Evolutionary conservation across 2,329 filamentous ascomycete species (phyloP).

Genomic region (Hypoxylon sp.): DNA sequence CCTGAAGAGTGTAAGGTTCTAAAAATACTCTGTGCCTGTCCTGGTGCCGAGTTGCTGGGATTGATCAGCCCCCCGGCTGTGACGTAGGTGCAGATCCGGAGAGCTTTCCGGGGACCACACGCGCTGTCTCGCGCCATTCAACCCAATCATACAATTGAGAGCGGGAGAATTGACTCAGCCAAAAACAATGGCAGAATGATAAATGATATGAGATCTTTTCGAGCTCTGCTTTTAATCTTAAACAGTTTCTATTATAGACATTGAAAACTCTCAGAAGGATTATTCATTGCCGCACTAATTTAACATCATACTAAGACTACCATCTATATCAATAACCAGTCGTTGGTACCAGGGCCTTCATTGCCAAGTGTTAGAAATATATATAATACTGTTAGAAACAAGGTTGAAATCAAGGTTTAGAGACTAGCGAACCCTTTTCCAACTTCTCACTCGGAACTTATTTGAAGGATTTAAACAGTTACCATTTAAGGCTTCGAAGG

Average conservation of each 20-base stretch:
- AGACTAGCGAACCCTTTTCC: neutral
- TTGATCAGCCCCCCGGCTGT: slow-evolving; percentile 15
- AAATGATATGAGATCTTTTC: neutral
- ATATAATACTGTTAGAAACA: neutral
- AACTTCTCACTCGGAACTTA: neutral
- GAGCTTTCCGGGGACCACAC: slow-evolving; percentile 12
- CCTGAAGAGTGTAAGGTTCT: slow-evolving; percentile 17
- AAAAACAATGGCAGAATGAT: neutral
- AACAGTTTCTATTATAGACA: neutral
- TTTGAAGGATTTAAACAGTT: neutral
- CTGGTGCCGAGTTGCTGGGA: slow-evolving; percentile 14
- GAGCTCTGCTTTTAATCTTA: neutral
- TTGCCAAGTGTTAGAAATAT: neutral
- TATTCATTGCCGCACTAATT: neutral
- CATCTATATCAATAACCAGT: neutral
- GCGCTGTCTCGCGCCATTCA: slow-evolving; percentile 3
- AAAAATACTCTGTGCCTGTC: slow-evolving; percentile 25
- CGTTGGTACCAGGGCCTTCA: neutral
- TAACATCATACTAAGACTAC: neutral
- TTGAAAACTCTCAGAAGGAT: neutral
- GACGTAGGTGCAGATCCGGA: slow-evolving; percentile 31
- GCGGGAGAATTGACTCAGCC: neutral
- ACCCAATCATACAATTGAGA: neutral
- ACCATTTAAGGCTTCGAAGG: neutral
- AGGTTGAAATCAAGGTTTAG: neutral